These are phyloP conservation scores for Capsicum baccatum DNA, from an alignment of 257 asterid genomes.

Conservation along the genomic window DNA sequence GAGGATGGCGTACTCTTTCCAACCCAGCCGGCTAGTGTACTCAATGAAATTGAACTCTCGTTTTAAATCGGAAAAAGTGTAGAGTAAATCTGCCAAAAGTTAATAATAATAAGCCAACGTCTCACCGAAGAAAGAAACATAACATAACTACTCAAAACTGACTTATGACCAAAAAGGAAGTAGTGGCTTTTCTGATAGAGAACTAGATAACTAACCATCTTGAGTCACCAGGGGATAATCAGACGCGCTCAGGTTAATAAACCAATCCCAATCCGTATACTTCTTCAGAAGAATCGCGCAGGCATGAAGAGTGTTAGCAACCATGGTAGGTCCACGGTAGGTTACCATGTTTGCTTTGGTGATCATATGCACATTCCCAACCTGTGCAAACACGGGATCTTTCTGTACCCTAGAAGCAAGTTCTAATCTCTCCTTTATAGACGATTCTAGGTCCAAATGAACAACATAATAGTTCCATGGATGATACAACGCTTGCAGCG, in stretches of 20 bases:
- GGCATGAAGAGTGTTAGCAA: constrained; percentile 91
- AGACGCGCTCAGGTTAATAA: constrained; percentile 97
- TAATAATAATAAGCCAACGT: neutral
- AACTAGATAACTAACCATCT: constrained; percentile 67
- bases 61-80: constrained; percentile 43
- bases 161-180: neutral
- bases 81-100: constrained; percentile 47
- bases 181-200: neutral
- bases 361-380: constrained; percentile 76
- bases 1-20: constrained; percentile 51
- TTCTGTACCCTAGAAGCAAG: constrained; percentile 61
- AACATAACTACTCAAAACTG: neutral
- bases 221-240: constrained; percentile 98
- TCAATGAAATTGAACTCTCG: constrained; percentile 53
- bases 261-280: constrained; percentile 93
- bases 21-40: constrained; percentile 53
- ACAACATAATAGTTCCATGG: constrained; percentile 87
- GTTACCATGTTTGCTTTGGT: constrained; percentile 89
- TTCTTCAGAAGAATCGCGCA: constrained; percentile 87
- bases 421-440: constrained; percentile 74
- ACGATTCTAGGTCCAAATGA: constrained; percentile 89
- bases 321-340: constrained; percentile 96
- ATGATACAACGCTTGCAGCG: constrained; percentile 78
- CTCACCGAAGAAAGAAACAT: neutral
- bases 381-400: constrained; percentile 55